These are phyloP conservation scores for Termitomyces titanicus DNA, from an alignment of 768 basidiomycete species.

Conservation along the genomic window DNA sequence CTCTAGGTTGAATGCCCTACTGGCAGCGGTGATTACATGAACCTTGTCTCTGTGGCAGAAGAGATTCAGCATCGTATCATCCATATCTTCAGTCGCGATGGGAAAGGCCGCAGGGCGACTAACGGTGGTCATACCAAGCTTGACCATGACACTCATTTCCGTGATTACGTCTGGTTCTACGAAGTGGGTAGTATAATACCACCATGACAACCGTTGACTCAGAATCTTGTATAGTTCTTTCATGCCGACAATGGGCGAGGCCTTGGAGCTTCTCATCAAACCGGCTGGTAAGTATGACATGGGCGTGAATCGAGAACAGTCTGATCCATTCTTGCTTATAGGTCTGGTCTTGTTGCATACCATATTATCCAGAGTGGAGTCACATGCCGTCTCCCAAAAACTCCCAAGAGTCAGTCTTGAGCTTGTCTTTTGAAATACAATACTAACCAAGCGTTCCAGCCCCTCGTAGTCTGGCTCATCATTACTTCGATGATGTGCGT, in stretches of 20 bases:
- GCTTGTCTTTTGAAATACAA: not conserved
- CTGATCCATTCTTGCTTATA: slow-evolving; percentile 17
- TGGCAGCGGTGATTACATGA: slow-evolving; percentile 97
- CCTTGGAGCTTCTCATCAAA: slow-evolving; percentile 96
- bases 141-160: slow-evolving; percentile 91
- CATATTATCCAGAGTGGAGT: slow-evolving; percentile 90
- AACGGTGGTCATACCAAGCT: slow-evolving; percentile 89
- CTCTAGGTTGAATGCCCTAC: slow-evolving; percentile 88
- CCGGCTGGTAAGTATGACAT: slow-evolving; percentile 71
- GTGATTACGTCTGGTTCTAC: slow-evolving; percentile 95
- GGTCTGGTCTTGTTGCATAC: slow-evolving; percentile 88
- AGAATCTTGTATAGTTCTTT: slow-evolving; percentile 65
- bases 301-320: not conserved
- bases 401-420: slow-evolving; percentile 76
- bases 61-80: slow-evolving; percentile 99
- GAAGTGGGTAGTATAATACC: slow-evolving; percentile 51
- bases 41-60: slow-evolving; percentile 88
- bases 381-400: slow-evolving; percentile 87
- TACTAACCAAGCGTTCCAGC: slow-evolving; percentile 41
- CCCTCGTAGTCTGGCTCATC: slow-evolving; percentile 79
- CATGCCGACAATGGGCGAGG: slow-evolving; percentile 91
- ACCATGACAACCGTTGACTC: not conserved
- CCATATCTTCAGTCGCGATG: slow-evolving; percentile 94
- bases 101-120: slow-evolving; percentile 80
- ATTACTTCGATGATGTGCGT: slow-evolving; percentile 95